Conservation (phyloP, 2,329 filamentous ascomycete species). For the Neofusicoccum sp. region DNA sequence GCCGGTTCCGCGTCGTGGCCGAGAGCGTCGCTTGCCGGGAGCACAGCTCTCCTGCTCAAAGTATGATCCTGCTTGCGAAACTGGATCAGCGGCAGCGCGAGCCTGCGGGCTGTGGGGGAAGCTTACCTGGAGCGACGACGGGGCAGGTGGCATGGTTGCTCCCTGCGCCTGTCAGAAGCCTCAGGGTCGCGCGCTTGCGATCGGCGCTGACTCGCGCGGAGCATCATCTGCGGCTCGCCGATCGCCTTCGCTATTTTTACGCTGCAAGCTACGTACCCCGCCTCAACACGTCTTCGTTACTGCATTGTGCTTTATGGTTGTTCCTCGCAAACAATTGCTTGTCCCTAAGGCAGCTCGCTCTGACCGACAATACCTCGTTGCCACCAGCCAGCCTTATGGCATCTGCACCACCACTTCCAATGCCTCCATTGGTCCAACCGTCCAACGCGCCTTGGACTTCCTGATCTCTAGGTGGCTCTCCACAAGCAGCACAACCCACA, state of each 20-base stretch:
- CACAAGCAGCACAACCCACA: constrained; percentile 46
- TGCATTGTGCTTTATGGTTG: too few species aligned
- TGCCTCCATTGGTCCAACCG: constrained; percentile 37
- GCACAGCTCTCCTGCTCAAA: neutral
- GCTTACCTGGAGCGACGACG: neutral
- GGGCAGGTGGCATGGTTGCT: neutral
- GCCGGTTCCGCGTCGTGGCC: constrained; percentile 6
- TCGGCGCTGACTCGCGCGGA: constrained; percentile 2
- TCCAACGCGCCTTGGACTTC: constrained; percentile 6
- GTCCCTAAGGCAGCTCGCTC: too few species aligned
- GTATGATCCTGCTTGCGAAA: neutral
- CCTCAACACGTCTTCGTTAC: too few species aligned
- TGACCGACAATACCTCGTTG: too few species aligned
- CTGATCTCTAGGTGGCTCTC: constrained; percentile 10
- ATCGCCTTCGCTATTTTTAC: constrained; percentile 4
- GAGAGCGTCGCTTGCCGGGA: neutral
- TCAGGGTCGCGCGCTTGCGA: neutral
- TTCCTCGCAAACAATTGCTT: too few species aligned
- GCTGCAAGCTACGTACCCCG: too few species aligned
- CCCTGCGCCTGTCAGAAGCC: neutral
- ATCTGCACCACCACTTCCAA: constrained; percentile 57
- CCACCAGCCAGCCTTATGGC: constrained; percentile 33
- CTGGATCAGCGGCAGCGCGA: neutral
- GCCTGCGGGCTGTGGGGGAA: neutral
- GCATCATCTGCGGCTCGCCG: neutral